phyloP scores from a whole-genome alignment of 2,329 filamentous ascomycete genomes.

The Aschersonia sp. region DNA sequence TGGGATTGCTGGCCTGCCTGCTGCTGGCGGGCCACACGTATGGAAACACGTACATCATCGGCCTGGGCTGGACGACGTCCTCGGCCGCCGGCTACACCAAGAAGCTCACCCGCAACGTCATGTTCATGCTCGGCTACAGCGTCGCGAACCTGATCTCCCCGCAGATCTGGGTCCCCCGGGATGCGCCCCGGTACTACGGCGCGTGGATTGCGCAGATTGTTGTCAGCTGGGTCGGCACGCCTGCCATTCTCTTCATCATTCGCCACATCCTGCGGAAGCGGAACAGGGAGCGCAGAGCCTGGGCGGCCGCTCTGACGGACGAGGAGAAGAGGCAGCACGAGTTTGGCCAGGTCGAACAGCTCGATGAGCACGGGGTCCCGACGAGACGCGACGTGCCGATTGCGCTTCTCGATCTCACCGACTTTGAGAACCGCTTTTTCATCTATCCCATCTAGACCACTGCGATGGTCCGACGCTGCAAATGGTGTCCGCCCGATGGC shows the following conservation, averaged over 20 bases:
- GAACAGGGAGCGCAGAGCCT: conserved; percentile 15
- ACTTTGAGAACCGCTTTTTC: conserved; percentile 23
- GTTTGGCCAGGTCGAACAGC: conserved; percentile 7
- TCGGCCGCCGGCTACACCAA: conserved; percentile 24
- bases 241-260: conserved; percentile 17
- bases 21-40: conserved; percentile 20
- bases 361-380: conserved; percentile 14
- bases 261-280: conserved; percentile 15
- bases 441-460: conserved; percentile 12
- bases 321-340: conserved; percentile 11
- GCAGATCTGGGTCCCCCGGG: conserved; percentile 18
- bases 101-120: conserved; percentile 24
- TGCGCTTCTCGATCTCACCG: conserved; percentile 21
- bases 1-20: conserved; percentile 11
- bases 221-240: conserved; percentile 19
- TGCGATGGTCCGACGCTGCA: neutral
- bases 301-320: conserved; percentile 12
- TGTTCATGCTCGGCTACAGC: conserved; percentile 23
- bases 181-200: conserved; percentile 13
- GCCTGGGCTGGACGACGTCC: conserved; percentile 11
- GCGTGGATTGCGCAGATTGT: conserved; percentile 9
- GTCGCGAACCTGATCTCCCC: conserved; percentile 20
- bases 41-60: conserved; percentile 13
- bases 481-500: no score
- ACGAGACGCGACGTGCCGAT: conserved; percentile 18